Percentiles rank a stretch among this genome's conserved stretches.
These are phyloP conservation scores for Candida ascalaphidarum DNA, from an alignment of 805 yeast species.

Conservation along the genomic window DNA sequence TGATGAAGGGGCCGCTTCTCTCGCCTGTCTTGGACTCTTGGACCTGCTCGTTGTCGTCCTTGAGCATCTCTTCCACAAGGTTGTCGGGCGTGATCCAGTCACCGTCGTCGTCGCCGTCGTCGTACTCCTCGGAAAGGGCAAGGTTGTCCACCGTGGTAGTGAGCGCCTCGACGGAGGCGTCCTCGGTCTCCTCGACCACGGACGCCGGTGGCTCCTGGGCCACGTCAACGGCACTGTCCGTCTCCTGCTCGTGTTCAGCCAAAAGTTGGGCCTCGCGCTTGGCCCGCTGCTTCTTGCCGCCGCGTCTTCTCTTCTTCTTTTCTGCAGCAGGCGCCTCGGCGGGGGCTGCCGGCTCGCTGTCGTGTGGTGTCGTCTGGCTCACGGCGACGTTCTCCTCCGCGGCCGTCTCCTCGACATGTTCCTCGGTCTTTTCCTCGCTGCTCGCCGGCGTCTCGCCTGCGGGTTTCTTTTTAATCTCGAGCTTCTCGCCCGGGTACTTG, in stretches of 20 bases:
- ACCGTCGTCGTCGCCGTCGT: constrained; percentile 75
- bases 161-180: neutral
- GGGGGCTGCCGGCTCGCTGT: no score
- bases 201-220: constrained; percentile 9
- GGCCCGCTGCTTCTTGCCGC: constrained; percentile 57
- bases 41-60: constrained; percentile 57
- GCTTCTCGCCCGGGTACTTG: constrained; percentile 59
- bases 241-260: constrained; percentile 1
- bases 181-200: constrained; percentile 4
- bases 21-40: constrained; percentile 14
- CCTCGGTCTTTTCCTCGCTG: constrained; percentile 1
- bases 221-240: constrained; percentile 3
- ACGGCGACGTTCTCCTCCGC: constrained; percentile 1
- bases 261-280: constrained; percentile 34
- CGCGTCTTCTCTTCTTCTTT: constrained; percentile 36
- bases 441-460: no score
- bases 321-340: constrained; percentile 2
- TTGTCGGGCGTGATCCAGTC: constrained; percentile 94
- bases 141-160: constrained; percentile 1
- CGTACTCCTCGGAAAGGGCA: constrained; percentile 39
- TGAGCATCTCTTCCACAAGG: constrained; percentile 56
- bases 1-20: constrained; percentile 29
- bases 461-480: constrained; percentile 14
- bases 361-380: no score
- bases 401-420: constrained; percentile 6